Evolutionary conservation across 768 basidiomycete genomes (phyloP), one percentile per base, ranked within the genome.

Genomic region (Chalciporus chontae): DNA sequence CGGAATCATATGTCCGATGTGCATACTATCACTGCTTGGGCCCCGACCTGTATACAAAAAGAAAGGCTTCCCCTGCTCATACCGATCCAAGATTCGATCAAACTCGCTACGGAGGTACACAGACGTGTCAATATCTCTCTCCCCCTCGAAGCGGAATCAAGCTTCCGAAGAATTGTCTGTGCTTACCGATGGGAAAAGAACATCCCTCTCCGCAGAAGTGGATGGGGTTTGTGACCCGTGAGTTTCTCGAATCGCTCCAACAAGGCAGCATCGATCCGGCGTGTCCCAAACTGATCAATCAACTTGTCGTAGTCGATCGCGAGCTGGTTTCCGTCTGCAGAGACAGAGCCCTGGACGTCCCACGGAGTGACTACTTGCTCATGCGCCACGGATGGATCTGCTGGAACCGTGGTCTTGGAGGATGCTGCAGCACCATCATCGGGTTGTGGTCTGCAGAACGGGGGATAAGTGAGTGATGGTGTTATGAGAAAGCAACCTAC

Each of bases 281-380:
- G 82, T 10, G 96, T 97, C 40, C 96, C 96, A 62, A 99, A 99
- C 66, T 96, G 90, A 61, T 81, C 81, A 48, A 97, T 75, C 53
- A 98, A 79, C 74, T 96, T 97, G 71, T 95, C 90, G 61, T 99
- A 99, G 72, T 99, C 90, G 69, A 98, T 97, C 44, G 82, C 93
- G 48, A 84, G 84, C 72, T 96, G 86, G 62, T 88, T 86, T 48
- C 96, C 96, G 60, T 96, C 92, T 18, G 72, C 78, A 5, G 89
- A 81, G 9, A 96, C 86, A 24, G 83, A 85, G 45, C 95, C 96
- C 58, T 95, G 87, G 7, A 98, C 96, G 57, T 97, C 93, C 90
- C 96, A 99, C 14, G 96, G 96, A 0, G 96, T 98, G 40, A 99
- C 85, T 46, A 93, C 77, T 67, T 97, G 94, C 15, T 77, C 83